Evolutionary conservation across 1,284 basidiomycete genomes (phyloP).

Genomic region (Albatrellus sp.): DNA sequence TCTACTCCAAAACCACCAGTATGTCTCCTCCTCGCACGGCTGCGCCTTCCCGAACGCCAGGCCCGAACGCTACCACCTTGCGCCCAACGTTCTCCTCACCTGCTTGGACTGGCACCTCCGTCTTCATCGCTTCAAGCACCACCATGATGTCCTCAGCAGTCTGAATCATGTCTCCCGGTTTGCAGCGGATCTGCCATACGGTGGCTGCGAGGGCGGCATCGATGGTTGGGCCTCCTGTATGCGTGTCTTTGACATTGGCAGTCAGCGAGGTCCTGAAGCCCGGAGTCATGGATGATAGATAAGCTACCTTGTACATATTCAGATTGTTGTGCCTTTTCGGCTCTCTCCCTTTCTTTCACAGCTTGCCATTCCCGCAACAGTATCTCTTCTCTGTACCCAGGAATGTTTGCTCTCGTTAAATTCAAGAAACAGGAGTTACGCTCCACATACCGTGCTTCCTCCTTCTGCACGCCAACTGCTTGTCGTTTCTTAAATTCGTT

Average conservation of each 20-base stretch:
- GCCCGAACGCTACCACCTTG: conserved; percentile 26
- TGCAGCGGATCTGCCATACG: conserved; percentile 44
- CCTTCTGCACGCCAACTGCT: conserved; percentile 20
- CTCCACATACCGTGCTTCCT: conserved; percentile 26
- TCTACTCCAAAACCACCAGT: conserved; percentile 23
- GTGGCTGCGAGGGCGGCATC: conserved; percentile 38
- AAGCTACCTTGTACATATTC: neutral
- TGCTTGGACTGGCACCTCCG: conserved; percentile 39
- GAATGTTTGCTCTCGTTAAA: neutral
- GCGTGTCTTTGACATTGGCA: neutral
- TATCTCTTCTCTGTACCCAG: conserved; percentile 18
- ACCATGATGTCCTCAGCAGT: conserved; percentile 36
- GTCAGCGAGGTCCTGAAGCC: conserved; percentile 3
- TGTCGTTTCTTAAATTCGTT: conserved; percentile 29
- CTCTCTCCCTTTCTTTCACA: conserved; percentile 4
- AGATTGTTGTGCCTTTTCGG: neutral
- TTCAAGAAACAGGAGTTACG: conserved; percentile 4
- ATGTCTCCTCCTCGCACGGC: conserved; percentile 32
- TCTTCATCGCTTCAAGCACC: conserved; percentile 68
- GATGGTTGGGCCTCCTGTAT: conserved; percentile 12
- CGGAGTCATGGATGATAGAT: neutral
- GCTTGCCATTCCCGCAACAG: conserved; percentile 24
- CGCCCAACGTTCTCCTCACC: conserved; percentile 34
- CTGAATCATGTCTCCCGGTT: conserved; percentile 30
- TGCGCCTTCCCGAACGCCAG: conserved; percentile 27